phyloP scores from a whole-genome alignment of 2,329 filamentous ascomycete genomes.

The Elsinoe ampelina region DNA sequence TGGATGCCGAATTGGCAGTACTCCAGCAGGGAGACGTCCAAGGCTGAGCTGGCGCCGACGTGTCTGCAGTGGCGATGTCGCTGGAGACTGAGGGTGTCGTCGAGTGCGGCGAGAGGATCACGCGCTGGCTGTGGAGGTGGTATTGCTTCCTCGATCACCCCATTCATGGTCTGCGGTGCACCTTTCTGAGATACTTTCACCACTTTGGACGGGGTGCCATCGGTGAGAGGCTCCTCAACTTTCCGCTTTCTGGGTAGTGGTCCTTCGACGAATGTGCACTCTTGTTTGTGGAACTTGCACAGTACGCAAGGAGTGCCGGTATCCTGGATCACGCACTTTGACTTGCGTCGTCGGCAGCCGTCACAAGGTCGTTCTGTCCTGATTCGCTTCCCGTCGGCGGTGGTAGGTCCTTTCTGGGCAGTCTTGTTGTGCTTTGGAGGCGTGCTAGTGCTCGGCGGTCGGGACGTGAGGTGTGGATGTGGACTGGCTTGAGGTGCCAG shows the following conservation, averaged over 20 bases:
- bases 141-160: not conserved
- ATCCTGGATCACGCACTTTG: constrained; percentile 70
- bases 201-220: constrained; percentile 19
- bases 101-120: constrained; percentile 19
- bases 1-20: constrained; percentile 71
- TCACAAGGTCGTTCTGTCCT: constrained; percentile 46
- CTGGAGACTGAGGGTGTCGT: constrained; percentile 58
- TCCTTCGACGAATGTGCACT: constrained; percentile 69
- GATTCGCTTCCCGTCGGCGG: constrained; percentile 10
- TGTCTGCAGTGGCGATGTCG: constrained; percentile 72
- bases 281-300: constrained; percentile 67
- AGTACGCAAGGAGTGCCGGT: constrained; percentile 58
- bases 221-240: constrained; percentile 42
- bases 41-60: constrained; percentile 73
- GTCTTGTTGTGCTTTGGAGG: constrained; percentile 8
- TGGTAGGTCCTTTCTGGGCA: not conserved
- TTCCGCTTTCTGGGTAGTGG: constrained; percentile 74
- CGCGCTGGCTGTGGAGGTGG: not conserved
- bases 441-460: constrained; percentile 22
- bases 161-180: constrained; percentile 11
- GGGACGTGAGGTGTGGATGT: constrained; percentile 14
- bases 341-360: constrained; percentile 63
- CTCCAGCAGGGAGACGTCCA: constrained; percentile 74
- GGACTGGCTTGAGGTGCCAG: constrained; percentile 37
- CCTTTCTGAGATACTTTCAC: constrained; percentile 4